Evolutionary conservation across 495 filamentous ascomycete genomes (phyloP), one percentile per base, ranked within the genome.

Genomic region (Talaromyces stipitatus): DNA sequence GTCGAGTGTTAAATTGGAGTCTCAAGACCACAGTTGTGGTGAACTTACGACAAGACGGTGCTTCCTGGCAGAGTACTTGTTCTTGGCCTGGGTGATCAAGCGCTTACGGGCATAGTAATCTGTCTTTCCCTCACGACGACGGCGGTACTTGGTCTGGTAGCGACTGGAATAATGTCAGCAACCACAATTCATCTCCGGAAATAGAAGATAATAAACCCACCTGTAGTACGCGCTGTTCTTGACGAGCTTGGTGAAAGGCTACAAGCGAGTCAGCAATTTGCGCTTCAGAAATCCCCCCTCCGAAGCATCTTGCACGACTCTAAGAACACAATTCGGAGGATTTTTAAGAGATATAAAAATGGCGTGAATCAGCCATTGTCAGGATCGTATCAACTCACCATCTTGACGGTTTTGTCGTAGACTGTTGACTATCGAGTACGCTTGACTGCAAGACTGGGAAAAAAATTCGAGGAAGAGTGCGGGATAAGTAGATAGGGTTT

Each of bases 101-200:
- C 94, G 88, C 87, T 97, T 96, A 80, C 94, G 94, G 72, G 94
- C 94, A 76, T 96, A 97, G 89, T 99, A 99, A 74, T 99, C 94
- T 79, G 94, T 99, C 88, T 97, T 99, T 74, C 94, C 94, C 74
- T 85, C 73, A 61, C 94, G 86, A 73, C 94, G 87, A 75, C 94
- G 91, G 80, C 89, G 92, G 89, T 97, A 99, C 86, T 99, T 99
- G 76, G 92, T 96, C 83, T 99, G 94, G 82, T 88, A 99, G 74
- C 94, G 91, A 71, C 92, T 96, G 74, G 54, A 50, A n/a, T 58
- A 50, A 60, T 43, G 47, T 66, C 54, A 66, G 71, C 56, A 63
- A 64, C 57, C 63, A 20, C 20, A 50, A 59, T 23, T 56, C 22
- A 10, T 6, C 1, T 18, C 18, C 0, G 36, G 2, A 23, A 41